A percentile compares a stretch with the other conserved stretches of the same genome.
phyloP scores from a whole-genome alignment of 768 basidiomycete species.

The Suillus weaverae region DNA sequence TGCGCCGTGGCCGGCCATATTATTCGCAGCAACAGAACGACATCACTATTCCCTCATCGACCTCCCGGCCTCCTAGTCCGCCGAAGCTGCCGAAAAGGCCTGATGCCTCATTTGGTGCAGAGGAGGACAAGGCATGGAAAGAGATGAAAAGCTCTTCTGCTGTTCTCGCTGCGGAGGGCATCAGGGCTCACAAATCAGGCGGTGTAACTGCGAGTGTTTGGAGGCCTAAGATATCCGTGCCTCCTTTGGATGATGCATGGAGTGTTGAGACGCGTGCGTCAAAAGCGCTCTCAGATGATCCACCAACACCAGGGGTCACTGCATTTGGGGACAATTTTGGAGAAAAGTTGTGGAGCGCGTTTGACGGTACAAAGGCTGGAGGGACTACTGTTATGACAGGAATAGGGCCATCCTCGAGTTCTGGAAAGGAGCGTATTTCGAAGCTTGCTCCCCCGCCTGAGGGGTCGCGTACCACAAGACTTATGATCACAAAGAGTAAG shows the following conservation, averaged over 20 bases:
- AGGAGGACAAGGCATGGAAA: conserved; percentile 53
- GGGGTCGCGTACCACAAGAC: conserved; percentile 32
- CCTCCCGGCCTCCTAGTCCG: conserved; percentile 26
- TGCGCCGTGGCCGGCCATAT: conserved; percentile 69
- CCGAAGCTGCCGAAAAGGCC: conserved; percentile 11
- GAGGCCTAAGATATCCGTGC: conserved; percentile 29
- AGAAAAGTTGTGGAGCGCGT: conserved; percentile 54
- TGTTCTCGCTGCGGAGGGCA: conserved; percentile 13
- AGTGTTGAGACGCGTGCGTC: conserved; percentile 29
- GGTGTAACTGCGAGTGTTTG: conserved; percentile 21
- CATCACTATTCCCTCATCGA: conserved; percentile 34
- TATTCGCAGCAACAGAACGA: conserved; percentile 33
- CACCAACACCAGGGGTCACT: conserved; percentile 24
- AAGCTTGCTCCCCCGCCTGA: conserved; percentile 28
- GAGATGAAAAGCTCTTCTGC: conserved; percentile 27
- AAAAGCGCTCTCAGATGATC: conserved; percentile 23
- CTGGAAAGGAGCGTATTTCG: conserved; percentile 20
- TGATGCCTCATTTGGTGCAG: conserved; percentile 31
- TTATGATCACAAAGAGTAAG: conserved; percentile 42
- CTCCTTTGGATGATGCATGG: conserved; percentile 42
- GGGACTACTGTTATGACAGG: conserved; percentile 4
- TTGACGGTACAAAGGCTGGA: conserved; percentile 34
- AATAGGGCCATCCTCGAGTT: conserved; percentile 1
- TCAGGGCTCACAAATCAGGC: conserved; percentile 27
- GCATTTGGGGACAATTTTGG: conserved; percentile 73